Evolutionary conservation across 305 asterid genomes (phyloP).

Genomic region (Solanum hybrid): DNA sequence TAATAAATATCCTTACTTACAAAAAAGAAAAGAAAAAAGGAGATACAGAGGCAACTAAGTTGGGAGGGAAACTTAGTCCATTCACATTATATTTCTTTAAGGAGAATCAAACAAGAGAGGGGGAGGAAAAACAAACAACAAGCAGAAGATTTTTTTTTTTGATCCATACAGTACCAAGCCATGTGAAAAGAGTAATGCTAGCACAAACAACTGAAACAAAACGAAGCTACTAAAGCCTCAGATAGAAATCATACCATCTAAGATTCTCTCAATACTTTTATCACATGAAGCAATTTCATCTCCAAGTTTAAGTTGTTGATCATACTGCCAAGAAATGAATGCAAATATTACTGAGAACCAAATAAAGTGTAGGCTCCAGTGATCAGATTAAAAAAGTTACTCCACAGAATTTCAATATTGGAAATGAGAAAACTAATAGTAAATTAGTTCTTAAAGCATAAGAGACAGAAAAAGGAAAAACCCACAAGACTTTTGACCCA

Average conservation of each 20-base stretch:
- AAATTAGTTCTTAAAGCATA: not conserved
- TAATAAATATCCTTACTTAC: not conserved
- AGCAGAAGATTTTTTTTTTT: not conserved
- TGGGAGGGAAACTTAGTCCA: not conserved
- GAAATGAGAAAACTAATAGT: not conserved
- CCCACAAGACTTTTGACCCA: not conserved
- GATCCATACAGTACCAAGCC: not conserved
- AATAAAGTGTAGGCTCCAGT: not conserved
- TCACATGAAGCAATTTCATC: constrained; percentile 7
- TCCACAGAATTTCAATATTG: not conserved
- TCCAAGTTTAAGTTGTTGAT: not conserved
- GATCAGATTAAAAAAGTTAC: not conserved
- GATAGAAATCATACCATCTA: constrained; percentile 14
- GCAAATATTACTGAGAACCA: constrained; percentile 1
- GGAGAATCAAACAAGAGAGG: not conserved
- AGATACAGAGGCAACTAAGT: not conserved
- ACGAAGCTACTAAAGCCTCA: constrained; percentile 2
- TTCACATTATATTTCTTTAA: not conserved
- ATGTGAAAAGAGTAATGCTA: not conserved
- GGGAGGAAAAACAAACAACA: not conserved
- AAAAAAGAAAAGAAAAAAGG: not conserved
- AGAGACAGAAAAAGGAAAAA: not conserved
- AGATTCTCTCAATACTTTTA: constrained; percentile 4
- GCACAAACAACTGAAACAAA: not conserved
- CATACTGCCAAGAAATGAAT: constrained; percentile 8